Base-by-base conservation (phyloP, 2,329 filamentous ascomycete species). In the Colletotrichum tabaci region DNA sequence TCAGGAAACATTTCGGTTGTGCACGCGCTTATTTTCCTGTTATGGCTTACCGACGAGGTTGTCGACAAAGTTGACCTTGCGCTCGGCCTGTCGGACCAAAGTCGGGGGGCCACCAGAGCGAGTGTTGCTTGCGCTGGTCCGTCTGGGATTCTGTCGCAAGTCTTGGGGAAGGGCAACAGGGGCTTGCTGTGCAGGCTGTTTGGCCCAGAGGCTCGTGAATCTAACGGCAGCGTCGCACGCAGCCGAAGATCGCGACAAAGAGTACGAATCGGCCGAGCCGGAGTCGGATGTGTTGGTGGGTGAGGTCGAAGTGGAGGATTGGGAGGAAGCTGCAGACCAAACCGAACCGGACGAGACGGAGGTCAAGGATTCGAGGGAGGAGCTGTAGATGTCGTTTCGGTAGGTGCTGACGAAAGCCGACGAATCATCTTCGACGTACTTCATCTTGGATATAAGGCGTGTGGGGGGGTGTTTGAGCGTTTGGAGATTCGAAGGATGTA, bases 21-120 rank as follows among this genome's bases (percentile, higher is more conserved):
- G 38, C 58, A 42, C 21, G 38, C 61, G 44, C 38, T 9, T 73
- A 72, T 38, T 72, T 35, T 53, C 61, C 75, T 75, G 74, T 76
- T 75, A 74, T 73, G 77, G 80, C 96, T 94, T 94, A 98, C 96
- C 96, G 86, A 98, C 95, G 82, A 98, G 94, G 83, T 92, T 96
- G 83, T 98, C 95, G 84, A 98, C 96, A 80, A 98, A 98, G 83
- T 93, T 95, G 80, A 94, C 90, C 87, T 98, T 98, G 80, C 95
- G 93, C 84, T 98, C 95, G 79, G 91, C 90, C 86, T 98, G 95
- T 78, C 95, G 92, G 74, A 95, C 88, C 75, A 98, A 89, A 70
- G 92, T 84, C 61, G 96, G 94, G 77, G 93, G 93, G 77, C 89
- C 87, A 40, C 60, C 61, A 30, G 66, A 42, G n/a, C 73, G 63